phyloP scores from a whole-genome alignment of 2,329 filamentous ascomycete species.

The Chaetomium sp. region DNA sequence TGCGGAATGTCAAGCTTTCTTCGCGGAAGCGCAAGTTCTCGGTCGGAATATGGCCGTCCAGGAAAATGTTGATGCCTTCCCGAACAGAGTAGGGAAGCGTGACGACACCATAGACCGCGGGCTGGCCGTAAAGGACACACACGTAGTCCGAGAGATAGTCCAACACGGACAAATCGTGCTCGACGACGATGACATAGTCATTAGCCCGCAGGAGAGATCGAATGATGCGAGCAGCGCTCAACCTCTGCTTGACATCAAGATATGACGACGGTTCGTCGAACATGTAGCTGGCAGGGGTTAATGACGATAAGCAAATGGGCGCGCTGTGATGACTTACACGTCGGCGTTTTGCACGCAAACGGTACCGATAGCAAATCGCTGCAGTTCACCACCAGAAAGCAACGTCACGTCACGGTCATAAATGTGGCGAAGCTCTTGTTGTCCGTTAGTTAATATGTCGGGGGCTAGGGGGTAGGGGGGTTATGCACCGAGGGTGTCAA shows the following conservation, averaged over 20 bases:
- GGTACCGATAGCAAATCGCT: constrained; percentile 94
- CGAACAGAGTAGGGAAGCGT: constrained; percentile 92
- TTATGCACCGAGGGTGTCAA: constrained; percentile 59
- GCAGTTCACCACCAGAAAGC: constrained; percentile 94
- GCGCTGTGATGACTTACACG: constrained; percentile 48
- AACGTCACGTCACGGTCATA: constrained; percentile 84
- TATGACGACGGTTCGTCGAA: constrained; percentile 99
- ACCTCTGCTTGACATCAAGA: constrained; percentile 97
- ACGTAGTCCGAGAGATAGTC: constrained; percentile 99
- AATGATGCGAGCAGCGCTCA: constrained; percentile 86
- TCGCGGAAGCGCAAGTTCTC: constrained; percentile 98
- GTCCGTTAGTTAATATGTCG: constrained; percentile 6
- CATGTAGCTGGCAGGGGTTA: constrained; percentile 63
- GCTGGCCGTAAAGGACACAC: constrained; percentile 92
- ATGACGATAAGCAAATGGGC: not conserved
- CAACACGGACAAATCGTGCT: constrained; percentile 97
- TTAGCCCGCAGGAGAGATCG: constrained; percentile 81
- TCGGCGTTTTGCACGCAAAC: constrained; percentile 95
- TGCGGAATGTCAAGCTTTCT: constrained; percentile 91
- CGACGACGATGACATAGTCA: constrained; percentile 96
- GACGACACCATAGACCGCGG: constrained; percentile 95
- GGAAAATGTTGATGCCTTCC: constrained; percentile 97
- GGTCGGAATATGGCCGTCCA: constrained; percentile 95
- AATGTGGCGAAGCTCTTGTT: constrained; percentile 73
- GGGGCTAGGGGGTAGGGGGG: constrained; percentile 28